Evolutionary conservation across 1,284 basidiomycete genomes (phyloP), one percentile per base, ranked within the genome.

Genomic region (Cryptococcus amylolentus): DNA sequence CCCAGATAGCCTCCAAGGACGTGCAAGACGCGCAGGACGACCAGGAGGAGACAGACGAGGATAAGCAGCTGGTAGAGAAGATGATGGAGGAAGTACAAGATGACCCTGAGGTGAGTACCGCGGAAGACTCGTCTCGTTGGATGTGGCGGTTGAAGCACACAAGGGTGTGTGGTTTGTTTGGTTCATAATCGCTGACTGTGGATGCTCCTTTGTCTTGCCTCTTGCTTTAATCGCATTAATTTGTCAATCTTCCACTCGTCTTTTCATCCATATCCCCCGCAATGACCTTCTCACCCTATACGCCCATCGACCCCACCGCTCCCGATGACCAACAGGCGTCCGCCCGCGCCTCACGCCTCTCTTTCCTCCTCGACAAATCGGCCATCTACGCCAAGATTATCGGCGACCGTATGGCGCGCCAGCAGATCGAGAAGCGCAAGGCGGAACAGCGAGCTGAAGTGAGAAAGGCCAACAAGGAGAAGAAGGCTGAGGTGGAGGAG

Each of bases 301-400:
- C 46, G 14, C 44, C 49, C 44, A 27, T 39, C 18, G 9, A 47
- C n/a, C 40, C 43, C 47, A 45, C 43, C 18, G 14, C 14, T 46
- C 27, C 47, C 28, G 16, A 51, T 26, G 26, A 39, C n/a, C 49
- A 44, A 37, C 67, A 76, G 74, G 66, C 67, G 9, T 26, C 56
- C 1, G 69, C 66, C 14, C 65, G 72, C 26, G 68, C 69, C 12
- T 50, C 58, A 9, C 64, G 69, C 6, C 64, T 76, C 16, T 61
- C 54, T 9, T 73, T 72, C 61, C 57, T 78, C 35, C 64, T 77
- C 13, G 71, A 77, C 52, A 76, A 78, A 56, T 79, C 77, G 1
- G 66, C 68, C 3, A 71, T 79, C 52, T 79, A 79, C 56, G 76
- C 77, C 51, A 73, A 73, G 54, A 73, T 78, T 52, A 74, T 79